A percentile compares a stretch with the other conserved stretches of the same genome.
Conservation (phyloP, 2,329 filamentous ascomycete genomes). For the Fusarium dlaminii region DNA sequence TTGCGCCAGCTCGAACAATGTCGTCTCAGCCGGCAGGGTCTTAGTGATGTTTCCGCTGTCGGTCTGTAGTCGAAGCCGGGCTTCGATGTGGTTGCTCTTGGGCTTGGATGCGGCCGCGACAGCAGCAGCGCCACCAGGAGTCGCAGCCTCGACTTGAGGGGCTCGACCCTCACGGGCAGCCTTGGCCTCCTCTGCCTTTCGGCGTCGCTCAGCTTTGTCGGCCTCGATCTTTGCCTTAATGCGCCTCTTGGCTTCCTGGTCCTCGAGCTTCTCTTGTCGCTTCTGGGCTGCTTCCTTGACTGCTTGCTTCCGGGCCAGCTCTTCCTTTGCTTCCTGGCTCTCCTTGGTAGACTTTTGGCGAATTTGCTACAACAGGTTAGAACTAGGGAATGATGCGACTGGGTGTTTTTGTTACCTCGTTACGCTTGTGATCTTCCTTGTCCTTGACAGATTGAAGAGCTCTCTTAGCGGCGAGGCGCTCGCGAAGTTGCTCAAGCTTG, state of each 20-base stretch:
- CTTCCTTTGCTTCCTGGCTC: constrained; percentile 87
- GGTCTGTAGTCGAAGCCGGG: constrained; percentile 84
- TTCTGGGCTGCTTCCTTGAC: constrained; percentile 91
- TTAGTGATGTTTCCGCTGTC: constrained; percentile 80
- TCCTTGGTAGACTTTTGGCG: constrained; percentile 91
- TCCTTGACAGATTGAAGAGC: constrained; percentile 75
- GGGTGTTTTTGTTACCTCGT: constrained; percentile 69
- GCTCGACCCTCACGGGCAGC: constrained; percentile 82
- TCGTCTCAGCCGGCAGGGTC: constrained; percentile 88
- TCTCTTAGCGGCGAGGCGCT: constrained; percentile 77
- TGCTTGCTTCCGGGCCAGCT: constrained; percentile 86
- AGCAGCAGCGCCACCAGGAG: constrained; percentile 59
- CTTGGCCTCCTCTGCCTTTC: constrained; percentile 86
- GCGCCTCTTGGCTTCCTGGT: constrained; percentile 84
- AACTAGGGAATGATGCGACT: not conserved
- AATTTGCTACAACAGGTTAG: constrained; percentile 61
- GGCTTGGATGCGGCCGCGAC: constrained; percentile 65
- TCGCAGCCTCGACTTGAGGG: constrained; percentile 55
- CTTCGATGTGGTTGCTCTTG: constrained; percentile 78
- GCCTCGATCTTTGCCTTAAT: constrained; percentile 95
- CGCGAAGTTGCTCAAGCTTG: constrained; percentile 78
- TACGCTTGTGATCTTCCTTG: constrained; percentile 83
- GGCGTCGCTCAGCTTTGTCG: constrained; percentile 88
- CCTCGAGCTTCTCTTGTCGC: constrained; percentile 85
- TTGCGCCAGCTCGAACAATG: constrained; percentile 90